Conservation (phyloP, 495 filamentous ascomycete genomes). For the Tetracladium marchalianum region DNA sequence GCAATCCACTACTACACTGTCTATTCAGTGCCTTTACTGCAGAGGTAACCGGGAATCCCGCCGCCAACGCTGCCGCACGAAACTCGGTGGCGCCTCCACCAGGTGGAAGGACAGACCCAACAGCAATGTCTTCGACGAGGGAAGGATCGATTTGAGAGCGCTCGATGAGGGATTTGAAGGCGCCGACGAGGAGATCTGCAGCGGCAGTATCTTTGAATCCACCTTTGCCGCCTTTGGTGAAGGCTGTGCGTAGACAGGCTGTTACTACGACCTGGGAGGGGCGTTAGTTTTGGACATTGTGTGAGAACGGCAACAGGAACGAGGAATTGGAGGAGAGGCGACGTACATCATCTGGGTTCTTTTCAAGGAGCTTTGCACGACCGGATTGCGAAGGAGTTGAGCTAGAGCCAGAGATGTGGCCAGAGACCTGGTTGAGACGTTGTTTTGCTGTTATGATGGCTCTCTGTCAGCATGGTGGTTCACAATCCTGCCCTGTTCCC, state of each 20-base stretch:
- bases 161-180: conserved; percentile 62
- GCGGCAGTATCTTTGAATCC: conserved; percentile 89
- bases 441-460: conserved; percentile 13
- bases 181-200: conserved; percentile 76
- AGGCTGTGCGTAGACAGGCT: conserved; percentile 79
- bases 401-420: conserved; percentile 15
- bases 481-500: background rate
- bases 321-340: background rate
- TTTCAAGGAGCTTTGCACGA: conserved; percentile 17
- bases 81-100: conserved; percentile 96
- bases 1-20: conserved; percentile 83
- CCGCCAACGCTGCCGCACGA: conserved; percentile 82
- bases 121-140: conserved; percentile 83
- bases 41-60: conserved; percentile 77
- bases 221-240: conserved; percentile 89
- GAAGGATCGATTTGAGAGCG: conserved; percentile 78
- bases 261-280: conserved; percentile 70
- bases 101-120: conserved; percentile 83
- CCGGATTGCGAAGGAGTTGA: conserved; percentile 6
- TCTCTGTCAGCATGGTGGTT: conserved; percentile 5
- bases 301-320: background rate
- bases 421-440: conserved; percentile 20
- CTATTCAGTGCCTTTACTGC: conserved; percentile 81
- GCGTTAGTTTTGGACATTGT: background rate
- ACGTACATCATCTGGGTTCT: conserved; percentile 23